Base-by-base conservation (phyloP, 139 green algal species). In the Micractinium sp. region DNA sequence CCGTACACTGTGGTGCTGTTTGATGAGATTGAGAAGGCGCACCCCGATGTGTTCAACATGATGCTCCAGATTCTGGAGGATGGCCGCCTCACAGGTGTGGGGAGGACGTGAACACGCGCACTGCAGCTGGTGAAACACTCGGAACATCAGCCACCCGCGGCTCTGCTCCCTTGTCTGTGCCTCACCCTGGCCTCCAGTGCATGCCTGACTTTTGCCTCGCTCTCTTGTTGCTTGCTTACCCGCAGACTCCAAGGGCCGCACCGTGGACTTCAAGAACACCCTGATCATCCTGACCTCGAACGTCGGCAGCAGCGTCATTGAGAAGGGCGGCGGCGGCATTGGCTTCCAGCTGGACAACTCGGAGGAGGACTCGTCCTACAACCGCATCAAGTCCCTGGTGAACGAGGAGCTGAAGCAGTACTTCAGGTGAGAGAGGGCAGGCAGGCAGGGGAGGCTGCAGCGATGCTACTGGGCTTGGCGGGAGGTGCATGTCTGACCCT, bases 31-130 rank as follows among this genome's bases (percentile, higher is more conserved):
- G 98, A 99, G 93, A 99, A 99, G 88, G 98, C 98, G 29, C 98
- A 99, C 93, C 98, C 98, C 25, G 98, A 99, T 85, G 98, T 99
- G 61, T 99, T 99, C 95, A 99, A 99, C 95, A 99, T 99, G 96
- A 99, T 99, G 97, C 97, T 99, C n/a, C 93, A 98, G 86, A 89
- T 89, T 80, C 86, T 89, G 75, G 86, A 89, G 75, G 86, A 89
- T 23, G 86, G 86, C 38, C 86, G 86, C 41, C 71, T 88, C 22
- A 88, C 85, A 22, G 83, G 83, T 87, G 82, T 7, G 81, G 4
- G 33, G 20, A 12, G 4, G 25, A 12, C 14, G 75, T 16, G 18
- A 0, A 9, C 75, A 56, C 12, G 7, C 3, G 73, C 15, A 1
- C n/a, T 25, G 73, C n/a, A 41, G 47, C 47, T 56, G 47, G 5